A percentile compares a stretch with the other conserved stretches of the same genome.
These are phyloP conservation scores for Castanea sativa DNA, from an alignment of 306 rosid genomes.

Conservation along the genomic window DNA sequence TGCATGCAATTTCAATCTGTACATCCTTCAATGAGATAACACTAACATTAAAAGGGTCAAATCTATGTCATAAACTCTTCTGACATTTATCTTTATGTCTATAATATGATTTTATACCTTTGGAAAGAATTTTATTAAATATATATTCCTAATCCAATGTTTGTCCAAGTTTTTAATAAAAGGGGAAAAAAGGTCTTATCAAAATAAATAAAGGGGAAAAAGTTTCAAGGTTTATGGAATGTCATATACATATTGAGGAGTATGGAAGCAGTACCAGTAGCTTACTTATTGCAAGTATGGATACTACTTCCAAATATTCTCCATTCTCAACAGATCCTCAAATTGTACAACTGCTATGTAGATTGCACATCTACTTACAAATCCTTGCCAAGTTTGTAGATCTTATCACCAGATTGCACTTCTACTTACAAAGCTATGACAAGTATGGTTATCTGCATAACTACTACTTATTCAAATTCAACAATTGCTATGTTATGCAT, in stretches of 20 bases:
- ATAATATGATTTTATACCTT: not conserved
- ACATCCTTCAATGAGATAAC: not conserved
- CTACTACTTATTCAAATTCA: not conserved
- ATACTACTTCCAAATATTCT: not conserved
- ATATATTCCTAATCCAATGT: not conserved
- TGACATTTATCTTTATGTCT: not conserved
- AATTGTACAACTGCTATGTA: not conserved
- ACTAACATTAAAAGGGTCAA: not conserved
- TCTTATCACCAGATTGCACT: not conserved
- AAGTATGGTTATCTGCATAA: not conserved
- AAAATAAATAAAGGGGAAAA: not conserved
- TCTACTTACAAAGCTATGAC: not conserved
- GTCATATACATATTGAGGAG: not conserved
- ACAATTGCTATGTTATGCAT: not conserved
- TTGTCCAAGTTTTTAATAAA: not conserved
- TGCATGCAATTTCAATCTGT: not conserved
- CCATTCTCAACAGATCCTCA: not conserved
- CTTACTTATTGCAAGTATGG: not conserved
- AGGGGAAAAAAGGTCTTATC: not conserved
- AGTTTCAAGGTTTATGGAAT: not conserved
- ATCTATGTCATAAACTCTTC: not conserved
- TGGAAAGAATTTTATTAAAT: not conserved
- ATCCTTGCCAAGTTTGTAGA: not conserved
- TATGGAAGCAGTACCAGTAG: not conserved
- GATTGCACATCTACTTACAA: not conserved